Base-by-base conservation (phyloP, 2,329 filamentous ascomycete genomes). In the Zasmidium angulare region DNA sequence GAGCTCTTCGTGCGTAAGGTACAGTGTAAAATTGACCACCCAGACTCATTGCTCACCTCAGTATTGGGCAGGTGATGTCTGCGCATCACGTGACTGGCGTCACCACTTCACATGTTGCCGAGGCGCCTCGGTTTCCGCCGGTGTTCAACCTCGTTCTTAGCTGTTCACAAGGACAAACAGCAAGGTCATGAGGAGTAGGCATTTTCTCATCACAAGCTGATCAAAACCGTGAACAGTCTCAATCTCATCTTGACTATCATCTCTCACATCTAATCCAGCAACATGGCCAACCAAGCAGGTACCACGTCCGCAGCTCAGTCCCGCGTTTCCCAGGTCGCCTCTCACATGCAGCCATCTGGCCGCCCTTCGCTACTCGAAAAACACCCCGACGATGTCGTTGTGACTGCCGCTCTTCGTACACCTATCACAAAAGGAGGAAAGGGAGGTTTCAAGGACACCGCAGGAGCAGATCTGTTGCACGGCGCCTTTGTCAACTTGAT, bases 401-500 rank as follows among this genome's bases (percentile, higher is more conserved):
- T 99, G 63, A 98, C 95, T 63, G 91, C 90, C 67, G 91, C 90
- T 68, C 90, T 97, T 72, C 91, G 95, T 70, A 96, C 91, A 17
- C 86, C 95, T 71, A 87, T 98, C 77, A 96, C 92, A 66, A 96
- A 91, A 78, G 93, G 92, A 68, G 92, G 93, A 71, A 93, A 92
- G 79, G 95, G 95, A 68, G 89, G 87, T 52, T 95, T 99, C 84
- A 98, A 98, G 82, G 95, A 98, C 78, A 98, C 95, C 9, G 83
- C 86, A 56, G 90, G 85, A 89, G 85, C 91, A 46, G 93, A 98
- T 76, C 82, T 98, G 63, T 87, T 98, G 70, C 86, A 87, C 53
- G 91, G 91, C 68, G 88, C 91, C 50, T 88, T 98, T 78, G 89
- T 87, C 78, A 87, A 87, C 60, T 81, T 98, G 65, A 83, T 98